Evolutionary conservation across 129 eudicot species (phyloP).

Genomic region (Chrysanthemum makinoi): DNA sequence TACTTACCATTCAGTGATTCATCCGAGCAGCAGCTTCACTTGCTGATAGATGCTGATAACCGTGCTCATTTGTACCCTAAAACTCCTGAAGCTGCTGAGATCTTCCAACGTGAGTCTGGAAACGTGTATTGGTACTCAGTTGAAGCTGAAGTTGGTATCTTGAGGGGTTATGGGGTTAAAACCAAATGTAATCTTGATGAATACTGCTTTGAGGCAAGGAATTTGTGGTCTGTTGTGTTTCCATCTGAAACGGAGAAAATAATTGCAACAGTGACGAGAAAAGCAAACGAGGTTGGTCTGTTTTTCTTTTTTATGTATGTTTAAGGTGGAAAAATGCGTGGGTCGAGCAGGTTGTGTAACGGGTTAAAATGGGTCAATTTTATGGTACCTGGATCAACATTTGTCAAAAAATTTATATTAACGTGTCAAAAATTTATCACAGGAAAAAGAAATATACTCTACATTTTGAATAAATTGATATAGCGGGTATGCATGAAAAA

Average conservation of each 20-base stretch:
- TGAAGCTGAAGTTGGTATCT: constrained; percentile 55
- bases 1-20: constrained; percentile 86
- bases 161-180: constrained; percentile 74
- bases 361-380: background rate
- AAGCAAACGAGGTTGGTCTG: constrained; percentile 64
- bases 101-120: constrained; percentile 64
- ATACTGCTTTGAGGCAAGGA: constrained; percentile 62
- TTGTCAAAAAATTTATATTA: background rate
- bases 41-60: constrained; percentile 60
- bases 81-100: constrained; percentile 68
- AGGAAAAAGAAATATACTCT: background rate
- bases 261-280: constrained; percentile 66
- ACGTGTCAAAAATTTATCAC: background rate
- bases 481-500: background rate
- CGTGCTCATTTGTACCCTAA: constrained; percentile 77
- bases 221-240: constrained; percentile 88
- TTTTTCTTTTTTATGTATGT: constrained; percentile 7
- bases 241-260: constrained; percentile 93
- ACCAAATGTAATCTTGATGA: constrained; percentile 42
- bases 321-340: background rate
- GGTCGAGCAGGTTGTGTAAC: background rate
- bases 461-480: background rate
- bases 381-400: background rate
- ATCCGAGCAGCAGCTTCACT: constrained; percentile 71
- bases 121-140: constrained; percentile 90